Conservation (phyloP, 2,329 filamentous ascomycete genomes). For the Colletotrichum sp. region DNA sequence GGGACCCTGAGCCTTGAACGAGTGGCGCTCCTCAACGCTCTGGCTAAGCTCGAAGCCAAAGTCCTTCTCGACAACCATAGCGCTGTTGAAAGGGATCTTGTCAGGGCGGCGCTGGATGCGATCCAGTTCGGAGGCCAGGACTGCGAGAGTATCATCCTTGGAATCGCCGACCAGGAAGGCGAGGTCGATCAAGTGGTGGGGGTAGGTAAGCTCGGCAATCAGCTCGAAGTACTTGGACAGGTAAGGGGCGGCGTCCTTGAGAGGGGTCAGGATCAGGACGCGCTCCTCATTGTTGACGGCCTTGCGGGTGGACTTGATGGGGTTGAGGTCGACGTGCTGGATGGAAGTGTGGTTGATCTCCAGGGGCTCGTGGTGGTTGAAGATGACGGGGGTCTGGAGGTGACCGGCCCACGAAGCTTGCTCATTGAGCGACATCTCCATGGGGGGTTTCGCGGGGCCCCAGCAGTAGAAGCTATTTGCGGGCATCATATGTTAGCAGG, state of each 20-base stretch:
- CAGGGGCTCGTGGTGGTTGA: slow-evolving; percentile 92
- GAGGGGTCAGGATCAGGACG: slow-evolving; percentile 87
- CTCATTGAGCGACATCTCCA: slow-evolving; percentile 93
- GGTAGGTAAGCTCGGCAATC: slow-evolving; percentile 86
- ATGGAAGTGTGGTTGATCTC: slow-evolving; percentile 84
- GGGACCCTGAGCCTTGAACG: slow-evolving; percentile 85
- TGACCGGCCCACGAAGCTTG: slow-evolving; percentile 88
- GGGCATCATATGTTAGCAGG: slow-evolving; percentile 2
- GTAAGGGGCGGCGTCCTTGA: slow-evolving; percentile 85
- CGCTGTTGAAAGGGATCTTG: slow-evolving; percentile 83
- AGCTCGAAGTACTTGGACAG: slow-evolving; percentile 94
- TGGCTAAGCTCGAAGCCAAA: slow-evolving; percentile 80
- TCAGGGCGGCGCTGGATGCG: slow-evolving; percentile 84
- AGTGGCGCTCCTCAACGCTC: slow-evolving; percentile 81
- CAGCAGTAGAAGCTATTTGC: slow-evolving; percentile 88
- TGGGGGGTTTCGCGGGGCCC: slow-evolving; percentile 92
- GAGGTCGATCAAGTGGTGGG: slow-evolving; percentile 92
- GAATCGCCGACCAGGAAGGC: slow-evolving; percentile 94
- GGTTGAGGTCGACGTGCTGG: slow-evolving; percentile 81
- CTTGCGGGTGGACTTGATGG: slow-evolving; percentile 78
- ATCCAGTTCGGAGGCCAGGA: slow-evolving; percentile 83
- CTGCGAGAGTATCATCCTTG: slow-evolving; percentile 87
- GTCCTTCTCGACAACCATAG: slow-evolving; percentile 87
- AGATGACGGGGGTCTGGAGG: slow-evolving; percentile 89
- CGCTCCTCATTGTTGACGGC: slow-evolving; percentile 83